Base-by-base conservation (phyloP, 1,139 yeast genomes). In the Nakaseomyces uthaithaninus region DNA sequence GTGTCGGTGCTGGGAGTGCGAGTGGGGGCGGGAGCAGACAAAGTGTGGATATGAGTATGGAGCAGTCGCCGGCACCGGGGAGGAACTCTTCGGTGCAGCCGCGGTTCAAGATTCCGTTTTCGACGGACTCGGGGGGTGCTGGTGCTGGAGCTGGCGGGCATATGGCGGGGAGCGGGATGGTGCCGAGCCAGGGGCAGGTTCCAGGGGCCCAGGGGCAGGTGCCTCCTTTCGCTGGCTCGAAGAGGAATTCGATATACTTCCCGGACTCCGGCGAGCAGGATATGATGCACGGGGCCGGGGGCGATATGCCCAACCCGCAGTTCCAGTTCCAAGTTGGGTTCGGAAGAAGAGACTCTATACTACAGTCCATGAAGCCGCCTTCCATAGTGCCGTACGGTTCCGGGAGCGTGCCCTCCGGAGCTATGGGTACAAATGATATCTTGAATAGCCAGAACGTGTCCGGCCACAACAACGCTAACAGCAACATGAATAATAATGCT, bases 61-160 rank as follows among this genome's bases (percentile, higher is more conserved):
- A 31, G 35, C 35, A 31, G 25, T 19, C 25, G 9, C 35, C 35
- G 37, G 26, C 45, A 45, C 33, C 51, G 30, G 8, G 30, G 10
- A 27, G 30, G 30, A 15, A 27, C 16, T 27, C n/a, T n/a, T n/a
- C n/a, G n/a, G 30, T 27, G 30, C 30, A 27, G 2, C 53, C 54
- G 4, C 51, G 59, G 39, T 50, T 60, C 37, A 62, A 60, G 46
- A 55, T 53, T 12, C 63, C 66, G n/a, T 51, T 56, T 28, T 60
- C 55, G 40, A 50, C 53, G 3, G 17, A 12, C 12, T 14, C 6
- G n/a, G 9, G 27, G 16, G 16, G 17, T 12, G 8, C 31, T 3
- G 11, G 17, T 4, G 3, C 31, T 2, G 3, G 19, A 7, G 18
- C 31, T 2, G 31, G 10, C 24, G 24, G 10, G 31, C 19, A 25